These are phyloP conservation scores for Cyberlindnera saturnus DNA, from an alignment of 805 yeast genomes.

Conservation along the genomic window DNA sequence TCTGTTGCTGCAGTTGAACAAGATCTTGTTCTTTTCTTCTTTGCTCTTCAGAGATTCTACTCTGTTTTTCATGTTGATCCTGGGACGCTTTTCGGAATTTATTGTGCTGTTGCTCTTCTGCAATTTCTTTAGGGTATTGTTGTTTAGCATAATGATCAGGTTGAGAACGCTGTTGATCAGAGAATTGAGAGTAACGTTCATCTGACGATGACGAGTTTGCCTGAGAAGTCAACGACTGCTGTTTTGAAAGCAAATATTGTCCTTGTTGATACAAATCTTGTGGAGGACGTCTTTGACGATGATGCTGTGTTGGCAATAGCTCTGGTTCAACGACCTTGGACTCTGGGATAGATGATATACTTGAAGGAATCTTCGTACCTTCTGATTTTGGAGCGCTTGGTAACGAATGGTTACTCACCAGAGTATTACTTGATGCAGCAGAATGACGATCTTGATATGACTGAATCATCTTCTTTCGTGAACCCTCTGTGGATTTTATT, in stretches of 20 bases:
- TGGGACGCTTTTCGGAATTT: not conserved
- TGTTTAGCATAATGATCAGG: not conserved
- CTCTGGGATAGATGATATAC: slow-evolving; percentile 1
- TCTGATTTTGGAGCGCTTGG: slow-evolving; percentile 5
- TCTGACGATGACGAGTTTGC: slow-evolving; percentile 1
- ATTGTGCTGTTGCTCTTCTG: slow-evolving; percentile 1
- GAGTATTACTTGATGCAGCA: slow-evolving; percentile 9
- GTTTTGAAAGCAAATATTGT: slow-evolving; percentile 1
- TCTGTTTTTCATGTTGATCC: not conserved
- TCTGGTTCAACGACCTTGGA: slow-evolving; percentile 2
- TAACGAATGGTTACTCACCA: slow-evolving; percentile 1
- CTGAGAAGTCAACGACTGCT: not conserved
- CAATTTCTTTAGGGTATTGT: not conserved
- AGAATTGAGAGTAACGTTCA: slow-evolving; percentile 1
- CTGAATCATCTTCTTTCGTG: slow-evolving; percentile 21
- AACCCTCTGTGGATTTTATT: slow-evolving; percentile 63
- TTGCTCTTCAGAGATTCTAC: slow-evolving; percentile 8
- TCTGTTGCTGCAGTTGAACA: slow-evolving; percentile 8
- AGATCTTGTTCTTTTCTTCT: slow-evolving; percentile 14
- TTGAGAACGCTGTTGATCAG: not conserved
- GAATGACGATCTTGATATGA: slow-evolving; percentile 14
- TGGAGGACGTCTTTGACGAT: slow-evolving; percentile 23
- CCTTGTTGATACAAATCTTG: slow-evolving; percentile 6
- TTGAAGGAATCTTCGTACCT: not conserved
- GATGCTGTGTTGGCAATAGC: slow-evolving; percentile 12